A percentile compares a stretch with the other conserved stretches of the same genome.
Conservation (phyloP, 352 stramenopile species). For the Elongisporangium anandrum region DNA sequence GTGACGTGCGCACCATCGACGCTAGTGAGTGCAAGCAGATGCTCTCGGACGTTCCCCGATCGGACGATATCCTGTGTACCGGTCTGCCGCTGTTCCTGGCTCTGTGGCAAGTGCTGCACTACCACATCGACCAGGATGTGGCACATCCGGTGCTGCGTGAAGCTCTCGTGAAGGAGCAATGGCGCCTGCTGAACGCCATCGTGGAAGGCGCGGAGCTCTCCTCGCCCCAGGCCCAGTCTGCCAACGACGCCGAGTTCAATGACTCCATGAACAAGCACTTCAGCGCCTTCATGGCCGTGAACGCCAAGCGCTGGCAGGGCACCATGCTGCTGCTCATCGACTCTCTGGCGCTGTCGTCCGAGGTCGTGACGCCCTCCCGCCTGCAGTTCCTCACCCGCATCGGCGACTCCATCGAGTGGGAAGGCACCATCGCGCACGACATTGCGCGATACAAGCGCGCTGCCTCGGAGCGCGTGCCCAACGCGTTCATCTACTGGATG, state of each 20-base stretch:
- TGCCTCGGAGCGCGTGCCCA: conserved; percentile 55
- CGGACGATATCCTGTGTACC: conserved; percentile 61
- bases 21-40: conserved; percentile 39
- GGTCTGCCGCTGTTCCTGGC: conserved; percentile 73
- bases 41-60: conserved; percentile 40
- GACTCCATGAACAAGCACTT: conserved; percentile 28
- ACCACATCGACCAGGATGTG: conserved; percentile 84
- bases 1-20: conserved; percentile 19
- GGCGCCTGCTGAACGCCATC: conserved; percentile 50
- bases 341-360: conserved; percentile 49
- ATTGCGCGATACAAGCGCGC: conserved; percentile 64
- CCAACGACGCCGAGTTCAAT: not conserved
- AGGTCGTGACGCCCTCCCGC: conserved; percentile 49
- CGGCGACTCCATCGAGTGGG: conserved; percentile 84
- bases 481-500: conserved; percentile 78
- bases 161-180: conserved; percentile 57
- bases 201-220: conserved; percentile 58
- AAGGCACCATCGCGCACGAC: conserved; percentile 80
- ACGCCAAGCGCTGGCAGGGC: conserved; percentile 79
- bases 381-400: conserved; percentile 62
- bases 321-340: conserved; percentile 80
- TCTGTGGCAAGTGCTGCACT: conserved; percentile 79
- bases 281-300: conserved; percentile 54
- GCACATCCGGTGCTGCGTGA: conserved; percentile 49
- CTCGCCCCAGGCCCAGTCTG: conserved; percentile 11